These are phyloP conservation scores for Pseudopyricularia javanii DNA, from an alignment of 2,329 filamentous ascomycete species.

Conservation along the genomic window DNA sequence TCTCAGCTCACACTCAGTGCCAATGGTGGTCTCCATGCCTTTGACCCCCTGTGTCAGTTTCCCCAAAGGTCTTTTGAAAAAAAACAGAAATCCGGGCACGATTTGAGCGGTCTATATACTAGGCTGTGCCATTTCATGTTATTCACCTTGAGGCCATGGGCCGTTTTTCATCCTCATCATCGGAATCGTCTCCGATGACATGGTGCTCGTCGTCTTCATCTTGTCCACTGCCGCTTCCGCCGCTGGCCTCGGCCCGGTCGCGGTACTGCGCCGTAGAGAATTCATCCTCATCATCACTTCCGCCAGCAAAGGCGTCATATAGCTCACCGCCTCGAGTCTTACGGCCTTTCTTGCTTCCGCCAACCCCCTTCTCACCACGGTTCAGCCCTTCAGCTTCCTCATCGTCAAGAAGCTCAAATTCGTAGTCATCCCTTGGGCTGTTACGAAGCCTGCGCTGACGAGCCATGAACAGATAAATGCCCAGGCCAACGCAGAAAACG, in stretches of 20 bases:
- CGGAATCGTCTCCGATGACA: constrained; percentile 36
- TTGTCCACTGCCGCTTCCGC: constrained; percentile 12
- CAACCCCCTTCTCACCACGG: constrained; percentile 29
- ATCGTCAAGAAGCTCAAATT: constrained; percentile 85
- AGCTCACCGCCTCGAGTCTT: constrained; percentile 69
- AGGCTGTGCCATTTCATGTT: neutral
- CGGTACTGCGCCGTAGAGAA: constrained; percentile 30
- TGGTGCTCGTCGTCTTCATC: constrained; percentile 31
- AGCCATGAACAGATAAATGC: constrained; percentile 70
- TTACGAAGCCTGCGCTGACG: constrained; percentile 66
- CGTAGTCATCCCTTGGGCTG: constrained; percentile 70
- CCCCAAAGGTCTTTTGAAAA: neutral
- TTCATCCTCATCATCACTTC: constrained; percentile 61
- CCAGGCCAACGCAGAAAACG: constrained; percentile 69
- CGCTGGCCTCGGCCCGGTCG: constrained; percentile 11
- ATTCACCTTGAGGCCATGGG: neutral
- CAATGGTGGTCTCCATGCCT: neutral
- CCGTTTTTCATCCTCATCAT: constrained; percentile 15
- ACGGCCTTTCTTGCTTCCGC: constrained; percentile 27
- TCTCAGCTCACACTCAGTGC: neutral
- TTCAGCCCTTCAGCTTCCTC: constrained; percentile 54
- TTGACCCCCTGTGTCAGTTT: neutral
- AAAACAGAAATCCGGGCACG: neutral
- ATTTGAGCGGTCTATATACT: neutral
- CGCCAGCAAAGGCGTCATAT: constrained; percentile 94